Evolutionary conservation across 192 early-diverging fungal genomes (phyloP), one percentile per base, ranked within the genome.

Genomic region (Backusella psychrophila): DNA sequence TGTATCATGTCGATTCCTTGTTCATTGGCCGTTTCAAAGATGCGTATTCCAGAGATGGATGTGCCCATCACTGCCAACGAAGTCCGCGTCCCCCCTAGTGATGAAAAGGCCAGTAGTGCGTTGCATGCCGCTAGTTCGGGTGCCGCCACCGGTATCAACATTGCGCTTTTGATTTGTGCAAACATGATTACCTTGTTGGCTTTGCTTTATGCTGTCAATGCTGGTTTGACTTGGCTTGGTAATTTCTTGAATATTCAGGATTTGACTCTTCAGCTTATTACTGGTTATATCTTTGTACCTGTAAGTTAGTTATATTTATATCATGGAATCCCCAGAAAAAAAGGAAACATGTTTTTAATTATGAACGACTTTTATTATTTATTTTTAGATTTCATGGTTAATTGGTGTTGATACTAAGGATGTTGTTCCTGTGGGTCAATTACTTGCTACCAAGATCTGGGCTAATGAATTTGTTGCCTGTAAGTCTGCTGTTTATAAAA

Each of bases 381-480:
- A 49, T 49, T 63, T 29, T 29, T 63, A 92, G 29, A 71, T 79
- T 94, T 75, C 94, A 38, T 87, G 86, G 86, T 79, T 87, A 78
- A 82, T 87, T 70, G 86, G 86, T 71, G 79, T 82, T 68, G 80
- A 81, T 21, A 83, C 34, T 49, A 21, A 23, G 6, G 83, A 87
- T 65, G 65, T 87, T 41, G 84, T 90, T 38, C 71, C 56, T 34
- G 91, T 91, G 17, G 91, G 90, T 53, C 86, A 88, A 72, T 78
- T 95, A 44, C 92, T 84, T 89, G 77, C 81, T 15, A 89, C 88
- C 46, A 95, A 95, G 85, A 89, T 95, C 69, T 82, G 94, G 79
- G 86, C 91, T 66, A 97, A 96, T 85, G 96, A 97, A 88, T 95
- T 97, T 81, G 91, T 91, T n/a, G 96, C 92, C 5, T 97, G 93